Base-by-base conservation (phyloP, 371 early-diverging fungal genomes). In the Fennellomyces sp. region DNA sequence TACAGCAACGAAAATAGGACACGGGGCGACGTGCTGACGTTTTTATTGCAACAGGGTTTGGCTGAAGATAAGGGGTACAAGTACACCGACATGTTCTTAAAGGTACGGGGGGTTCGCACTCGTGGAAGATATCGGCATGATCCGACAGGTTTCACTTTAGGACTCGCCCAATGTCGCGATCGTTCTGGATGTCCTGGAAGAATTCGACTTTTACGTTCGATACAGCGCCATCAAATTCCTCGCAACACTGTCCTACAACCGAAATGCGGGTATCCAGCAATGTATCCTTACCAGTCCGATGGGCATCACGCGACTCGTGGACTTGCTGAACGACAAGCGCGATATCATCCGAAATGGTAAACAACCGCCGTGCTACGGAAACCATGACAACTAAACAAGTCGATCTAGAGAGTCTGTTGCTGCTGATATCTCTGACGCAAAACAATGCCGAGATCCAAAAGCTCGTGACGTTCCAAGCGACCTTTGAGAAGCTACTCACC, bases 401-500 rank as follows among this genome's bases (percentile, higher is more conserved):
- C 38, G 17, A 38, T 42, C n/a, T 52, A 94, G 96, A 97, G 88
- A 94, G 94, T 2, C 73, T 98, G 25, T 72, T 96, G 56, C 70
- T 98, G 30, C 63, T 98, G 65, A 95, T 94, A 41, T 81, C 91
- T 0, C 80, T 98, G 57, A 96, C 97, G 7, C 84, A 88, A 55
- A 85, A 81, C 38, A 96, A 96, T 72, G 91, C 96, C 29, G 98
- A 97, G 45, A 90, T 98, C 26, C 98, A 98, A 76, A 97, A 98
- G 78, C 93, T 98, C 60, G 91, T 97, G 47, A 97, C 97, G 4
- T 98, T 98, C 71, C 96, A 97, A 67, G 95, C 91, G 65, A 94
- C 96, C 5, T 97, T 98, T 77, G 98, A 97, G 61, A 83, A 90
- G 17, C 70, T 97, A 29, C 75, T 97, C 52, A 82, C 83, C 2